Evolutionary conservation across 164 flowering plant genomes (phyloP), one percentile per base, ranked within the genome.

Genomic region (Chimonanthus praecox): DNA sequence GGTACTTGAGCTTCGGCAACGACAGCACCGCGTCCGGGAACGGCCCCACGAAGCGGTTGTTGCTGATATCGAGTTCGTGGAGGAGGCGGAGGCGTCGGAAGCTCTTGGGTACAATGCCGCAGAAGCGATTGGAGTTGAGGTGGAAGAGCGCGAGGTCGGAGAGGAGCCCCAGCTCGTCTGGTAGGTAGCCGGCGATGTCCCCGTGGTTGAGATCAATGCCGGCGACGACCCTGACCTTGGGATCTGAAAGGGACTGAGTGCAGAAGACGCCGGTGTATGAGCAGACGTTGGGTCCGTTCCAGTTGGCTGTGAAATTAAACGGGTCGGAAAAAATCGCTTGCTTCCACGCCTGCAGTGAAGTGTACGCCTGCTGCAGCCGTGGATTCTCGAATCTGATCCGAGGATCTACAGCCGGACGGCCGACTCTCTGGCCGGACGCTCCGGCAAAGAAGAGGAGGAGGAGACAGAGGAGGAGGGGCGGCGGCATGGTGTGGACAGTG

Each of bases 121-220:
- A 91, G 80, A 92, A 92, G 16, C 98, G 84, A 78, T 92, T 92
- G 50, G 93, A 85, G 87, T 92, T 92, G 76, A 92, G 49, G 80
- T 92, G 98, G 80, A 92, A 83, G 54, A 92, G 83, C 2, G 98
- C 89, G 16, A 92, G 89, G 71, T 92, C 91, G 3, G 89, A 68
- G 61, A 92, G 86, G 21, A 78, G 78, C 43, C 98, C 96, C 3
- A 92, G 89, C 80, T 91, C 88, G 0, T 71, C 60, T 0, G 96
- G 96, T n/a, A 92, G 87, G 70, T 84, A 88, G 2, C 92, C 96
- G 8, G 97, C 97, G 64, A 92, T 87, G 74, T 91, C 92, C 0
- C 80, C 92, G 64, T 89, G 94, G 81, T 91, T 91, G 71, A 91
- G 86, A 74, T 91, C 97, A 62, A 91, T 80, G 16, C 90, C 91